Base-by-base conservation (phyloP, 2,329 filamentous ascomycete genomes). In the Penicillium crustosum region DNA sequence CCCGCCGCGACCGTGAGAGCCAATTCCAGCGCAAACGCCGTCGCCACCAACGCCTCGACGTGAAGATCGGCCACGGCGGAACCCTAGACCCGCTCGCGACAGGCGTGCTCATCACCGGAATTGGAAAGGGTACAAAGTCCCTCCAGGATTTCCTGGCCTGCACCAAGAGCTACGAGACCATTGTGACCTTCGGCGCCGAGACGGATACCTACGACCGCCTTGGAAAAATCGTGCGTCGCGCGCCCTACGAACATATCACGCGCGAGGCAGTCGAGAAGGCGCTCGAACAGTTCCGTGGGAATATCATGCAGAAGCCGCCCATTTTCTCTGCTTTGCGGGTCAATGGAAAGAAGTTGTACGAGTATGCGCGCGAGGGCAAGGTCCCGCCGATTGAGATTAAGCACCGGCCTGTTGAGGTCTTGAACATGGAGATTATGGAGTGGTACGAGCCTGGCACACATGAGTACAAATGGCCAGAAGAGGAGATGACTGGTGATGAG, bases 21-120 rank as follows among this genome's bases (percentile, higher is more conserved):
- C 79, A 82, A 57, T 79, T 80, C 57, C 85, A 89, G 71, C 82
- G 82, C 65, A 81, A 82, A 65, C 83, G 87, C 59, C 83, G 86
- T 60, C 81, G 82, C 61, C 84, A 85, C 73, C 82, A 82, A 66
- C 79, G 83, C 1, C 73, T 88, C 6, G 85, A 90, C 61, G 88
- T 97, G 66, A 99, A 97, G 80, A 90, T 97, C 70, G 94, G 94
- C 35, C 94, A 99, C 77, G 94, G 94, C 60, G 94, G 94, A 43
- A 99, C 94, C 2, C 83, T 99, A 19, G 94, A 99, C 71, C 94
- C 94, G 27, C 83, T 97, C 68, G 94, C 94, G 9, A 96, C 93
- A 1, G 94, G 94, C 45, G 90, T 99, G 25, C 83, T 99, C 49
- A 92, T 97, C 62, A 82, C 94, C 7, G 94, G 93, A 55, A 82